These are phyloP conservation scores for Boletellus dicymbophilus DNA, from an alignment of 1,284 basidiomycete genomes.

Conservation along the genomic window DNA sequence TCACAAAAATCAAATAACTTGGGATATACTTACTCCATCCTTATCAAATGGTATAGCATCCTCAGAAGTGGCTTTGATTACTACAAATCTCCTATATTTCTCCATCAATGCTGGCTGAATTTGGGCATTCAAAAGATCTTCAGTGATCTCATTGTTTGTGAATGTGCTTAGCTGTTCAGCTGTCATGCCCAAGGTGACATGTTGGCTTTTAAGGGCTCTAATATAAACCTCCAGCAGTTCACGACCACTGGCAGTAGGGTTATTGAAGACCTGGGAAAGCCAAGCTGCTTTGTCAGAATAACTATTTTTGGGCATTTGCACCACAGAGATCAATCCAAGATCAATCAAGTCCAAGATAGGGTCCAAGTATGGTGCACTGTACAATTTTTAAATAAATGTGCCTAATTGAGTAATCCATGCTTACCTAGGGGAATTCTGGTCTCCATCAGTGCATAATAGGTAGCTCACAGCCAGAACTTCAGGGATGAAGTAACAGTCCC, in stretches of 20 bases:
- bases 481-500: conserved; percentile 64
- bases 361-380: conserved; percentile 20
- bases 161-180: conserved; percentile 16
- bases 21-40: conserved; percentile 34
- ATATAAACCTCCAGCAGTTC: conserved; percentile 20
- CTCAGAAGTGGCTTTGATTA: conserved; percentile 45
- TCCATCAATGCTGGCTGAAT: conserved; percentile 58
- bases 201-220: conserved; percentile 10
- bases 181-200: conserved; percentile 13
- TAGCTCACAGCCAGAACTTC: conserved; percentile 52
- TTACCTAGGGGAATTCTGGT: conserved; percentile 29
- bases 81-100: conserved; percentile 60
- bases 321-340: conserved; percentile 23
- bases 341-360: conserved; percentile 25
- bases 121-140: conserved; percentile 30
- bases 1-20: conserved; percentile 1
- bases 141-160: conserved; percentile 24
- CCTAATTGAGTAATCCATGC: conserved; percentile 13
- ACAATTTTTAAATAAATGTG: neutral
- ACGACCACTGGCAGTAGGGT: conserved; percentile 4
- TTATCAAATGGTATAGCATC: conserved; percentile 25
- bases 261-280: conserved; percentile 19
- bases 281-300: conserved; percentile 12
- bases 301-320: conserved; percentile 17
- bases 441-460: conserved; percentile 25